A percentile compares a stretch with the other conserved stretches of the same genome.
phyloP scores from a whole-genome alignment of 2,329 filamentous ascomycete genomes.

The Talaromyces verruculosus region DNA sequence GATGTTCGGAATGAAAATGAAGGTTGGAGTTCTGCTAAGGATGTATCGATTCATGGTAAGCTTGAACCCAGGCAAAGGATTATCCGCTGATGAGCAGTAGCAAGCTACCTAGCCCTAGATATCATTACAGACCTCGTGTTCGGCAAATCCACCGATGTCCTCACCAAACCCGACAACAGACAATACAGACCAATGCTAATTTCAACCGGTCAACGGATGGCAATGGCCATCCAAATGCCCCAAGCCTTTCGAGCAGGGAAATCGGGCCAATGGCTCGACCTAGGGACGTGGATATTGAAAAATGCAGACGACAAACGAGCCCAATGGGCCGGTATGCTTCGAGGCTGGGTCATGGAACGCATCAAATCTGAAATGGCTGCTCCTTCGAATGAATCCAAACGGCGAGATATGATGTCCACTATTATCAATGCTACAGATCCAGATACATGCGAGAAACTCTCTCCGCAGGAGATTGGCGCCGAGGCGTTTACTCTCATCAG shows the following conservation, averaged over 20 bases:
- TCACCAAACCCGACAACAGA: conserved; percentile 13
- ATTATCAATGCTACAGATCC: conserved; percentile 16
- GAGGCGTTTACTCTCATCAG: conserved; percentile 8
- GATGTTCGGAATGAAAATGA: neutral
- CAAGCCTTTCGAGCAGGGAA: conserved; percentile 6
- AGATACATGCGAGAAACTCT: conserved; percentile 4
- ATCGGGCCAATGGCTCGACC: conserved; percentile 14
- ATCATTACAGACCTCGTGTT: conserved; percentile 17
- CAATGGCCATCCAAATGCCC: conserved; percentile 17
- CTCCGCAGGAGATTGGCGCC: conserved; percentile 4
- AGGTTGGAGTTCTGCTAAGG: conserved; percentile 6
- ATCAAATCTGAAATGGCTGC: conserved; percentile 10
- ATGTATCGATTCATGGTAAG: conserved; percentile 7
- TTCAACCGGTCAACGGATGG: conserved; percentile 12
- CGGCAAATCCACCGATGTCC: conserved; percentile 14
- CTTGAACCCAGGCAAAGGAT: too few relatives aligned
- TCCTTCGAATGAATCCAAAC: neutral
- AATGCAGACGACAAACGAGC: conserved; percentile 14
- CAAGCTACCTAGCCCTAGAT: conserved; percentile 11
- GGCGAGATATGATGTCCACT: conserved; percentile 12
- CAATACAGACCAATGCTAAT: conserved; percentile 14
- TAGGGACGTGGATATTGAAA: conserved; percentile 11
- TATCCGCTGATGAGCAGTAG: neutral
- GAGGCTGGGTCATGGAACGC: conserved; percentile 13
- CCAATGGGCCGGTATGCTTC: conserved; percentile 14